These are phyloP conservation scores for Harringtonia lauricola DNA, from an alignment of 2,329 filamentous ascomycete species.

Conservation along the genomic window DNA sequence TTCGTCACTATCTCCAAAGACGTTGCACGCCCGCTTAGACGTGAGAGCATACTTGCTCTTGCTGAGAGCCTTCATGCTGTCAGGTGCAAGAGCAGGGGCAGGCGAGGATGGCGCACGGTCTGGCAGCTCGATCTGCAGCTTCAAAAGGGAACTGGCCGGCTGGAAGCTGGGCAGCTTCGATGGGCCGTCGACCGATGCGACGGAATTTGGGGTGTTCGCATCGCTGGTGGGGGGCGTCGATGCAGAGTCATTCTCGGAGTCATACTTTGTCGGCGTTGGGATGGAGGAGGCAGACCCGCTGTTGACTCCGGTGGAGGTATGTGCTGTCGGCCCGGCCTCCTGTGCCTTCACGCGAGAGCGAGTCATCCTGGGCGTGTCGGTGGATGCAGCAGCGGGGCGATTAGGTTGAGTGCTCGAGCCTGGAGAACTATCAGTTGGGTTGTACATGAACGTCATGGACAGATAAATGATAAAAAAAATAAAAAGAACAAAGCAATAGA, in stretches of 20 bases:
- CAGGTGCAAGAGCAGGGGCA: constrained; percentile 26
- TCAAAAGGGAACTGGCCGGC: constrained; percentile 13
- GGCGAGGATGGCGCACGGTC: constrained; percentile 12
- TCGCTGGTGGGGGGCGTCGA: constrained; percentile 34
- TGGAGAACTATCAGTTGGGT: too few relatives aligned
- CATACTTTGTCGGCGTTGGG: constrained; percentile 23
- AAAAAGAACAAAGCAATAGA: neutral
- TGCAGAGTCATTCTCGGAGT: constrained; percentile 9
- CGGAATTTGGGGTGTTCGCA: constrained; percentile 25
- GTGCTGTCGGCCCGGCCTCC: constrained; percentile 12
- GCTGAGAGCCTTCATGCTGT: constrained; percentile 32
- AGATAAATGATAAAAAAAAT: neutral
- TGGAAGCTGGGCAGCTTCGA: constrained; percentile 7
- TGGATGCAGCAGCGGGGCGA: neutral
- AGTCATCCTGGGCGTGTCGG: neutral
- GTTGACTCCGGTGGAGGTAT: constrained; percentile 14
- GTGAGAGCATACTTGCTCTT: constrained; percentile 38
- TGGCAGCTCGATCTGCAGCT: constrained; percentile 24
- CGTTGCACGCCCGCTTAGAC: constrained; percentile 29
- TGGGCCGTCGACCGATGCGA: constrained; percentile 10
- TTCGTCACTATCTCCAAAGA: constrained; percentile 27
- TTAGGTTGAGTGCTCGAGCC: too few relatives aligned
- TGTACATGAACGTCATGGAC: neutral
- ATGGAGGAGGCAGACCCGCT: constrained; percentile 23
- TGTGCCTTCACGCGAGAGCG: constrained; percentile 5